These are phyloP conservation scores for Sordariomycetes sp. DNA, from an alignment of 2,329 filamentous ascomycete species.

Conservation along the genomic window DNA sequence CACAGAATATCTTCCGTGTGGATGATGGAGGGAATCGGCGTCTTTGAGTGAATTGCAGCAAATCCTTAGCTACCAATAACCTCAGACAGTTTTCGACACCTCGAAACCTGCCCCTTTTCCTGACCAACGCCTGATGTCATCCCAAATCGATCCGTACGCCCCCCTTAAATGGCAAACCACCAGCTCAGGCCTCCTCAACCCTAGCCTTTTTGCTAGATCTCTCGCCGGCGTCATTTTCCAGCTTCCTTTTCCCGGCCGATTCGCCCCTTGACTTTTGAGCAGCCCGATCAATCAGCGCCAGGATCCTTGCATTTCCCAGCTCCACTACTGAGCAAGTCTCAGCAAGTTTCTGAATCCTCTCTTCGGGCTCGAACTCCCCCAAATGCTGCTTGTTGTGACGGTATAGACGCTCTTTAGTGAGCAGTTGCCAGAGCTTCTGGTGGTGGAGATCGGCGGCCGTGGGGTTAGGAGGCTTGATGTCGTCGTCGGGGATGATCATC, in stretches of 20 bases:
- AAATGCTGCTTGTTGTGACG: constrained; percentile 65
- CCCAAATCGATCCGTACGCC: not conserved
- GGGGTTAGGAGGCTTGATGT: constrained; percentile 29
- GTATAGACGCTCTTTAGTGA: constrained; percentile 71
- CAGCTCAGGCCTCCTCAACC: constrained; percentile 20
- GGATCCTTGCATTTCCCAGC: constrained; percentile 61
- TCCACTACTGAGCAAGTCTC: constrained; percentile 60
- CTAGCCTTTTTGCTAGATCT: constrained; percentile 35
- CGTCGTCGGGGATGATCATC: constrained; percentile 30
- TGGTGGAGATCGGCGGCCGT: constrained; percentile 49
- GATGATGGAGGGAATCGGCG: too few species aligned
- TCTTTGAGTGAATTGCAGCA: too few species aligned
- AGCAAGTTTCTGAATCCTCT: constrained; percentile 65
- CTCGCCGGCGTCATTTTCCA: constrained; percentile 17
- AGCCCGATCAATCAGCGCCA: constrained; percentile 37
- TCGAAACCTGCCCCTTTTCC: too few species aligned
- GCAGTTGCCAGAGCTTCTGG: constrained; percentile 63
- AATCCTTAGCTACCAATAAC: too few species aligned
- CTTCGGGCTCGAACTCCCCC: constrained; percentile 56
- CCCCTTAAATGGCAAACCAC: not conserved
- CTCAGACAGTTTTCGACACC: too few species aligned
- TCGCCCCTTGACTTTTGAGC: constrained; percentile 14
- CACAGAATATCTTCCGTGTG: too few species aligned
- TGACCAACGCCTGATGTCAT: too few species aligned
- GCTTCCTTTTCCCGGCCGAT: constrained; percentile 37